Conservation (phyloP, 805 yeast genomes). For the Saturnispora halmiae region DNA sequence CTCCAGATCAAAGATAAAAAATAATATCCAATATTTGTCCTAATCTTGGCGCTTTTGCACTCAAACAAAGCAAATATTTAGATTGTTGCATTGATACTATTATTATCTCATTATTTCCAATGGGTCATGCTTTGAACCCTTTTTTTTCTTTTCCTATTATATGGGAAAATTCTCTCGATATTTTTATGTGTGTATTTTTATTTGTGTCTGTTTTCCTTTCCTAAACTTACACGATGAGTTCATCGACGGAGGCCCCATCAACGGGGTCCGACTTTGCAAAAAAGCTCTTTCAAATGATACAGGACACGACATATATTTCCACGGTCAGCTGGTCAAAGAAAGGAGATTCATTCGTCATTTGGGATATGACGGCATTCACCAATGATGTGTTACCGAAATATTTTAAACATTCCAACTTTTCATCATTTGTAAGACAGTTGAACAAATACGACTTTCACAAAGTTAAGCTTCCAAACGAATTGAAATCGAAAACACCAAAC, state of each 20-base stretch:
- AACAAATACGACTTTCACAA: conserved; percentile 97
- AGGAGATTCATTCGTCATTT: conserved; percentile 85
- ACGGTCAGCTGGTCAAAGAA: conserved; percentile 77
- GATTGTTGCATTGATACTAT: no score
- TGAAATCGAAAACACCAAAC: conserved; percentile 56
- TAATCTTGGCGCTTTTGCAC: neutral
- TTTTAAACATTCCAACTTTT: conserved; percentile 91
- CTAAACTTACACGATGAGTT: neutral
- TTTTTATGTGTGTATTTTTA: no score
- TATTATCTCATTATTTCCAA: no score
- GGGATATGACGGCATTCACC: conserved; percentile 86
- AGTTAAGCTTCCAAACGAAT: conserved; percentile 63
- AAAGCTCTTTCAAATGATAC: conserved; percentile 75
- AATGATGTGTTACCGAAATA: conserved; percentile 82
- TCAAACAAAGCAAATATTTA: no score
- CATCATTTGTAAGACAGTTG: conserved; percentile 88
- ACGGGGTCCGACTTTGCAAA: conserved; percentile 54
- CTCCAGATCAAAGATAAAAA: conserved; percentile 14
- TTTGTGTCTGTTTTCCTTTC: no score
- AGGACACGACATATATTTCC: conserved; percentile 62
- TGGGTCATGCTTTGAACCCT: no score
- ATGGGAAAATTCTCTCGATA: no score
- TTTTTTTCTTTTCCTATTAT: no score
- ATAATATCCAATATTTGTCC: neutral
- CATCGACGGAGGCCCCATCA: neutral